Conservation (phyloP, 2,329 filamentous ascomycete species). For the Aspergillus jensenii region DNA sequence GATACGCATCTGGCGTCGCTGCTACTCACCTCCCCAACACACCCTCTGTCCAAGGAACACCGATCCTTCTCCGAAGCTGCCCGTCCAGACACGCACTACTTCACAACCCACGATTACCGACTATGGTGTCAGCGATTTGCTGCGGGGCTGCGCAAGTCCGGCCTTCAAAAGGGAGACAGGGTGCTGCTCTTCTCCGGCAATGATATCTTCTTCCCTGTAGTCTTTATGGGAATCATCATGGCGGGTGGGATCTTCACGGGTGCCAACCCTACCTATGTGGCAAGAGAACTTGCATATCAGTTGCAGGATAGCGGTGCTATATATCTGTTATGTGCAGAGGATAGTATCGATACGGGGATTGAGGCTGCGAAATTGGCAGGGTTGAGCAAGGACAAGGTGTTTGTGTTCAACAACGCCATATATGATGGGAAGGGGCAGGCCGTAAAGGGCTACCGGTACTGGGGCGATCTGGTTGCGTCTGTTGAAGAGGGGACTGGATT, state of each 20-base stretch:
- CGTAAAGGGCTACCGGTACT: conserved; percentile 54
- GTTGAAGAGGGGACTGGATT: conserved; percentile 57
- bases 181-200: conserved; percentile 74
- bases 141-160: conserved; percentile 63
- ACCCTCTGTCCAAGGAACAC: conserved; percentile 46
- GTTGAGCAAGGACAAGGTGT: conserved; percentile 58
- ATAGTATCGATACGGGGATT: conserved; percentile 61
- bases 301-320: conserved; percentile 68
- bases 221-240: conserved; percentile 73
- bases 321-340: conserved; percentile 62
- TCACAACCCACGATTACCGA: conserved; percentile 65
- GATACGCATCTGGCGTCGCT: conserved; percentile 41
- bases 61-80: conserved; percentile 63
- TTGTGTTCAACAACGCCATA: conserved; percentile 62
- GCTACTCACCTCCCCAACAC: conserved; percentile 52
- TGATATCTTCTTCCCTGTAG: conserved; percentile 68
- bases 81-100: conserved; percentile 64
- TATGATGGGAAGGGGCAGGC: conserved; percentile 44
- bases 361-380: conserved; percentile 63
- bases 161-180: conserved; percentile 66
- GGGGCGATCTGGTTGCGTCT: conserved; percentile 61
- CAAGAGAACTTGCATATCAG: conserved; percentile 73
- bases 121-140: conserved; percentile 72
- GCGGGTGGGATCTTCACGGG: conserved; percentile 77
- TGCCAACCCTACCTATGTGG: conserved; percentile 69